Evolutionary conservation across 176 grass and related monocot genomes (phyloP), one percentile per base, ranked within the genome.

Genomic region (Zoysia japonica): DNA sequence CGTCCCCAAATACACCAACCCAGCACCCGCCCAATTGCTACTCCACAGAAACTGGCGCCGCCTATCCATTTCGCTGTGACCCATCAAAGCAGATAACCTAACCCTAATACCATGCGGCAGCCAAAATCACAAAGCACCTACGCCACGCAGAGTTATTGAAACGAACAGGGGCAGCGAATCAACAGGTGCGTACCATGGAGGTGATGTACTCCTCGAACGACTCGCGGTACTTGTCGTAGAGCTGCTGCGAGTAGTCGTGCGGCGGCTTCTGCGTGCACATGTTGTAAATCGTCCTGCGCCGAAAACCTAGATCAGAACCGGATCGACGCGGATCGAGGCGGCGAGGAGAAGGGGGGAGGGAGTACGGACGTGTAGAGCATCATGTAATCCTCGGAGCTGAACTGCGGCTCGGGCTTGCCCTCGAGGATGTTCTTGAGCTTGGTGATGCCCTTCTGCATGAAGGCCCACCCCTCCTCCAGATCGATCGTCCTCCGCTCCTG

Each of bases 191-290:
- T 74, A 96, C 93, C 85, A 67, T 92, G 19, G 81, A 73, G 20
- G 71, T 84, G 70, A 96, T 88, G 85, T 96, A 96, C 53, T 96
- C 89, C 65, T 87, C 62, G 50, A 92, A 92, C 1, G 87, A 79
- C 71, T 87, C 87, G 2, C 68, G 47, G 74, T 90, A 97, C 65
- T 83, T 93, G 7, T 92, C 87, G 48, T 94, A 97, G 9, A 94
- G 89, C 76, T 97, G 89, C 72, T 88, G 87, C 40, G 91, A 90
- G 87, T 94, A 90, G 54, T 94, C 85, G 38, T 90, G 76, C 2
- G 89, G 91, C 11, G 89, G 83, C 42, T 93, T 97, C 89, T 97
- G 94, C 55, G 89, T 92, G 81, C 91, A 92, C 91, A 97, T 97
- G 71, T 87, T 88, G 82, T 92, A 94, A n/a, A 94, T 88, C 19